Evolutionary conservation across 306 rosid species (phyloP).

Genomic region (Cucurbita maxima): DNA sequence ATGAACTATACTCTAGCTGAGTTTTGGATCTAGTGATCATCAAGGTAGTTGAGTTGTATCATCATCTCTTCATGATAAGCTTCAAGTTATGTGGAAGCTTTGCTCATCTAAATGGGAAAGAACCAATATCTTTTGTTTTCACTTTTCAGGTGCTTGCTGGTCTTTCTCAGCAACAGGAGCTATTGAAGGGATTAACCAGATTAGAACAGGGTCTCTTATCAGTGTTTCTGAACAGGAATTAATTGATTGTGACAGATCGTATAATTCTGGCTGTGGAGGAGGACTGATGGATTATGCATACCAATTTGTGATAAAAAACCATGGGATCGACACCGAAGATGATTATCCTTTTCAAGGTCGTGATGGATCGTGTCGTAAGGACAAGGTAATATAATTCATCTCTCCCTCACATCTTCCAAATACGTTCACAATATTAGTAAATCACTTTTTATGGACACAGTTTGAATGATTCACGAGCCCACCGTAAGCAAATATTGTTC

Average conservation of each 20-base stretch:
- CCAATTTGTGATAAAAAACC: constrained; percentile 55
- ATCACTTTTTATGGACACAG: not conserved
- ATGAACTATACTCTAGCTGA: not conserved
- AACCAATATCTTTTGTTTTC: not conserved
- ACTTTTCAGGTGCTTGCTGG: constrained; percentile 83
- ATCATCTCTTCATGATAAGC: not conserved
- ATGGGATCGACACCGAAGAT: constrained; percentile 70
- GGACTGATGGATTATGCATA: constrained; percentile 82
- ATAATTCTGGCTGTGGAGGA: constrained; percentile 63
- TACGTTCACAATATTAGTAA: not conserved
- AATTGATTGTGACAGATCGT: constrained; percentile 58
- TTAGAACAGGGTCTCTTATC: constrained; percentile 65
- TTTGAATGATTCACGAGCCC: not conserved
- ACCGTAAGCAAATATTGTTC: no score
- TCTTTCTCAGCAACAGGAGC: constrained; percentile 89
- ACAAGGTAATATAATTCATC: constrained; percentile 28
- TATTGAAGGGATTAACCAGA: constrained; percentile 81
- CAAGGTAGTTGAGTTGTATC: not conserved
- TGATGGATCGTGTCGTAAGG: constrained; percentile 33
- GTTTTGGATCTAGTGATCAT: not conserved
- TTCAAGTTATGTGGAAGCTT: not conserved
- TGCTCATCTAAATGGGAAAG: not conserved
- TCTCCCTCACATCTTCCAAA: not conserved
- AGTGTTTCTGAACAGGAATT: constrained; percentile 92
- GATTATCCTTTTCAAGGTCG: constrained; percentile 55